Percentiles rank a stretch among this genome's conserved stretches.
Evolutionary conservation across 176 grass and related monocot species (phyloP).

Genomic region (Aegilops bicornis): DNA sequence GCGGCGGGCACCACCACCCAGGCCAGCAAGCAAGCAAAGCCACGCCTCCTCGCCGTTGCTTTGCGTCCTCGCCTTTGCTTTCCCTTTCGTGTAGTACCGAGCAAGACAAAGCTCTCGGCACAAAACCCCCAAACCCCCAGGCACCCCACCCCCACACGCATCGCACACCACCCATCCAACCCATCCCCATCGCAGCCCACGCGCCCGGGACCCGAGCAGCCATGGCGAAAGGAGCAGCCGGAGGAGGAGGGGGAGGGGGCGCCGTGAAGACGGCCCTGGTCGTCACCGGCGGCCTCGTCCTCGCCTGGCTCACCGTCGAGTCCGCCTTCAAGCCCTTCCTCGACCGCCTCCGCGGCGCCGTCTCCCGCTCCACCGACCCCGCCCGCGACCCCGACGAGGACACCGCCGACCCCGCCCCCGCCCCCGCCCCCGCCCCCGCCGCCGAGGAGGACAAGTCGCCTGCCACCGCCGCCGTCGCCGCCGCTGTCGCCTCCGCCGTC

Average conservation of each 20-base stretch:
- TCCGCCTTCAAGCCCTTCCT: constrained; percentile 82
- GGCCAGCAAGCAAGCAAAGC: not conserved
- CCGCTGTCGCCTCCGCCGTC: not conserved
- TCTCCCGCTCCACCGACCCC: constrained; percentile 53
- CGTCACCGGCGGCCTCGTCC: constrained; percentile 65
- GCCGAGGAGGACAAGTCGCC: not conserved
- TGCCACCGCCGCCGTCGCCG: not conserved
- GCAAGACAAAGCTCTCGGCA: constrained; percentile 14
- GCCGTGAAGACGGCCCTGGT: constrained; percentile 78
- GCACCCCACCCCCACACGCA: constrained; percentile 1
- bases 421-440: constrained; percentile 14
- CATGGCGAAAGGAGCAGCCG: constrained; percentile 52
- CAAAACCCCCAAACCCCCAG: constrained; percentile 26
- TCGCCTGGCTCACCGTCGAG: constrained; percentile 86
- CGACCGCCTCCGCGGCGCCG: constrained; percentile 63
- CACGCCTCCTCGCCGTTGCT: not conserved
- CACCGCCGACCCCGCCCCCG: not conserved
- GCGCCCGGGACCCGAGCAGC: constrained; percentile 28
- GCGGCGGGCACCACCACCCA: not conserved
- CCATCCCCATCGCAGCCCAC: constrained; percentile 17
- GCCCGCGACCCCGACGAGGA: constrained; percentile 54
- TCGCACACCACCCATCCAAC: not conserved
- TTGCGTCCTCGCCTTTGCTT: constrained; percentile 32
- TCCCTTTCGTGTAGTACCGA: constrained; percentile 25
- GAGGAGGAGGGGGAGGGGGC: constrained; percentile 6